phyloP scores from a whole-genome alignment of 2,329 filamentous ascomycete species.

The Calonectria leucothoes region DNA sequence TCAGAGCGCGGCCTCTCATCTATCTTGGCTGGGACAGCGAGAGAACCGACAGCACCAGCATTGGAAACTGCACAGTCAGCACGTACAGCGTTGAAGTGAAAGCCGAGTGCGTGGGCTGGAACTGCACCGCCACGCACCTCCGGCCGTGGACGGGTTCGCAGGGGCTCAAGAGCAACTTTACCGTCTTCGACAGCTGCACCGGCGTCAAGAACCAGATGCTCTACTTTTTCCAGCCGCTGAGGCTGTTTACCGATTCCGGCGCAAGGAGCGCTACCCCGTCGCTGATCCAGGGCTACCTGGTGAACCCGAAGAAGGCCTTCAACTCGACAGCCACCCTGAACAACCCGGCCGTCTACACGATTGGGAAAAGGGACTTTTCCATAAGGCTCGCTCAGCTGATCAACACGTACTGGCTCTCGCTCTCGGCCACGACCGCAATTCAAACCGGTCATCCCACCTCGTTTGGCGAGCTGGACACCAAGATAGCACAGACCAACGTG shows the following conservation, averaged over 20 bases:
- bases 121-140: slow-evolving; percentile 1
- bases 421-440: background rate
- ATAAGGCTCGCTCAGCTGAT: background rate
- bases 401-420: slow-evolving; percentile 10
- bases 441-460: background rate
- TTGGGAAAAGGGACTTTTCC: background rate
- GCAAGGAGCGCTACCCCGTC: background rate
- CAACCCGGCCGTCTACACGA: background rate
- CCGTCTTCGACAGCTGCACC: background rate
- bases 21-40: background rate
- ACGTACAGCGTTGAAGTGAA: slow-evolving; percentile 3
- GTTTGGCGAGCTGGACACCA: background rate
- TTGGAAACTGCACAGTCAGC: background rate
- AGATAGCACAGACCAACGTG: background rate
- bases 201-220: background rate
- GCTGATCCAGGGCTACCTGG: background rate
- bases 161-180: background rate
- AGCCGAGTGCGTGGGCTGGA: background rate
- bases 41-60: background rate
- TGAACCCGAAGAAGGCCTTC: background rate
- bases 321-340: background rate
- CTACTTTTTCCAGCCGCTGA: background rate
- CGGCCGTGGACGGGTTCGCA: background rate
- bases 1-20: background rate
- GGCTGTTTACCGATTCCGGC: background rate